These are phyloP conservation scores for Pyrus communis DNA, from an alignment of 306 rosid genomes.

Conservation along the genomic window DNA sequence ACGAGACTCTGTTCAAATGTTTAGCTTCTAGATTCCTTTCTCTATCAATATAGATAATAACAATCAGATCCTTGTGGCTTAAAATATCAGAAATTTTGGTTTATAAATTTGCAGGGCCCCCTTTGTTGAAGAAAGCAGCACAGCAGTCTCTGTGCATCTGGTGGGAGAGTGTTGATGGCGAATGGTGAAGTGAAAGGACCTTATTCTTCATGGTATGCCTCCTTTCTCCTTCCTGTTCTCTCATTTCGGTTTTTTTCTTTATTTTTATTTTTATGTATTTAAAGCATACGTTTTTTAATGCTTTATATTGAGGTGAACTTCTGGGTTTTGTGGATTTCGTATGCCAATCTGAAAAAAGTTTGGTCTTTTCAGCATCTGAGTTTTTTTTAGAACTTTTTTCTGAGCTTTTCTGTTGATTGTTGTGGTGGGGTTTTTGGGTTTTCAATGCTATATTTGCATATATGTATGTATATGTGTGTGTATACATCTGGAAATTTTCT, in stretches of 20 bases:
- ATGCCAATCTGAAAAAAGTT: not conserved
- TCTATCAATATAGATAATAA: not conserved
- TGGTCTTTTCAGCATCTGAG: not conserved
- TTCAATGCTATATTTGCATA: not conserved
- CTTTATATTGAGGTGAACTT: not conserved
- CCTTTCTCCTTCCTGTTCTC: conserved; percentile 17
- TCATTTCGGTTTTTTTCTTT: not conserved
- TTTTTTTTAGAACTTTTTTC: not conserved
- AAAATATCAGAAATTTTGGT: not conserved
- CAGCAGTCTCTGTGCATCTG: not conserved
- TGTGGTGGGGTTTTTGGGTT: not conserved
- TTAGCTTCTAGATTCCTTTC: conserved; percentile 3
- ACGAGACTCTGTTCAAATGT: conserved; percentile 1
- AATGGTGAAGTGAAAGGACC: conserved; percentile 8
- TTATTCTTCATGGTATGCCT: conserved; percentile 39
- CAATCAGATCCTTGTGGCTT: not conserved
- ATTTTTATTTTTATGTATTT: not conserved
- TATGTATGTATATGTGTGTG: too few relatives aligned
- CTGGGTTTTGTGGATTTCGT: not conserved
- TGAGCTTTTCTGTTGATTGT: not conserved
- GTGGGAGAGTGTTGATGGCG: conserved; percentile 29
- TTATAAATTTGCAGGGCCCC: not conserved
- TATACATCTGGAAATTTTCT: too few relatives aligned
- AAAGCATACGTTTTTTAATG: not conserved
- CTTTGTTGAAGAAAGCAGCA: not conserved